Evolutionary conservation across 306 rosid genomes (phyloP), one percentile per base, ranked within the genome.

Genomic region (Prunus salicina): DNA sequence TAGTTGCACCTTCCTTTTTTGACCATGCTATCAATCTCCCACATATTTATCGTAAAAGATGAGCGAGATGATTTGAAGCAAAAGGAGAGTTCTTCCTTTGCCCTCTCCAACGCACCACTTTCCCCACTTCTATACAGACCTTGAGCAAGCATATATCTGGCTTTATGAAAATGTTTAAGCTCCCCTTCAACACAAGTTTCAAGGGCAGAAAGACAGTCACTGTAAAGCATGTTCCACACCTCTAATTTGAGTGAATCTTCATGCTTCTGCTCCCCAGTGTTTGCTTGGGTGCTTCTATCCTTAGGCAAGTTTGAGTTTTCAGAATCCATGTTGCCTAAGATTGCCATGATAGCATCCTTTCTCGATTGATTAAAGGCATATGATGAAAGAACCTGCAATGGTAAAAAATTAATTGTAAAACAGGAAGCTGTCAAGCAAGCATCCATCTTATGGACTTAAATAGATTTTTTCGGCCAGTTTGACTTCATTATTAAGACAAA

Each of bases 31-130:
- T 94, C 98, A 76, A 94, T 94, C 90, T 94, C 98, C 98, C 98
- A 94, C 98, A 94, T 94, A 79, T 94, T 92, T 86, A 94, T 94
- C 2, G 98, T 94, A 82, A 94, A 94, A 63, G 98, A 89, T 69
- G 98, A 94, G 77, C 98, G 96, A 57, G 97, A 85, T 74, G 98
- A 94, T 74, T 90, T 94, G 87, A 94, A 94, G 94, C 98, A 94
- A 89, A 92, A 94, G 72, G 98, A 94, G 79, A 94, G 90, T 63
- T 94, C 96, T 76, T 94, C 98, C 83, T 89, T 94, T 47, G 98
- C 97, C 88, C 84, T 92, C 85, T 92, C 97, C 82, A 88, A 66
- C 61, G 87, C 91, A 66, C 92, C 89, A 45, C 83, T 89, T 61
- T 83, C 90, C 76, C 92, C 95, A 81, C 92, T 84, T 84, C 73